Evolutionary conservation across 345 rosid species (phyloP).

Genomic region (Acer negundo): DNA sequence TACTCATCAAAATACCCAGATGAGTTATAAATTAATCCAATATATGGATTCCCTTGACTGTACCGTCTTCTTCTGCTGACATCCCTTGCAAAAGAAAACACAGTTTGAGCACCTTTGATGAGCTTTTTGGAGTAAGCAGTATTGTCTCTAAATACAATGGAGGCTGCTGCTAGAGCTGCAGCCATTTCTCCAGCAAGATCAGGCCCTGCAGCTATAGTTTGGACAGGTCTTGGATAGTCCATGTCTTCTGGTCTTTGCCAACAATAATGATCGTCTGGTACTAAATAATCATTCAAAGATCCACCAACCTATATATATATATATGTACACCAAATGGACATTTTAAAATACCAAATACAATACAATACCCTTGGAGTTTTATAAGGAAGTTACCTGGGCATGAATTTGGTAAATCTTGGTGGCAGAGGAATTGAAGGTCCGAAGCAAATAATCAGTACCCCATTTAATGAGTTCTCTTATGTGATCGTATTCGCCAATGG

Average conservation of each 20-base stretch:
- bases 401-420: constrained; percentile 57
- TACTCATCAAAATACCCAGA: constrained; percentile 73
- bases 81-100: constrained; percentile 65
- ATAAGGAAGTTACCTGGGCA: constrained; percentile 41
- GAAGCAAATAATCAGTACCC: constrained; percentile 88
- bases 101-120: constrained; percentile 54
- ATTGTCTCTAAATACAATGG: constrained; percentile 66
- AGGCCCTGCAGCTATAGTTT: constrained; percentile 38
- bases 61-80: constrained; percentile 42
- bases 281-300: constrained; percentile 43
- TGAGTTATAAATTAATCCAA: constrained; percentile 68
- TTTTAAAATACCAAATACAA: neutral
- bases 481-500: constrained; percentile 63
- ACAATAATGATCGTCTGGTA: constrained; percentile 78
- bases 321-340: neutral
- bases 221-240: constrained; percentile 60
- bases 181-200: constrained; percentile 84
- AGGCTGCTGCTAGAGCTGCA: constrained; percentile 76
- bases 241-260: constrained; percentile 89
- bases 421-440: constrained; percentile 74
- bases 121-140: constrained; percentile 56
- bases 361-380: too few species aligned
- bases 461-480: constrained; percentile 67
- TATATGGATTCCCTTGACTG: constrained; percentile 41
- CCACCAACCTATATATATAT: constrained; percentile 60